Evolutionary conservation across 1,139 yeast genomes (phyloP).

Genomic region (Spencermartinsiella ligniputridi): DNA sequence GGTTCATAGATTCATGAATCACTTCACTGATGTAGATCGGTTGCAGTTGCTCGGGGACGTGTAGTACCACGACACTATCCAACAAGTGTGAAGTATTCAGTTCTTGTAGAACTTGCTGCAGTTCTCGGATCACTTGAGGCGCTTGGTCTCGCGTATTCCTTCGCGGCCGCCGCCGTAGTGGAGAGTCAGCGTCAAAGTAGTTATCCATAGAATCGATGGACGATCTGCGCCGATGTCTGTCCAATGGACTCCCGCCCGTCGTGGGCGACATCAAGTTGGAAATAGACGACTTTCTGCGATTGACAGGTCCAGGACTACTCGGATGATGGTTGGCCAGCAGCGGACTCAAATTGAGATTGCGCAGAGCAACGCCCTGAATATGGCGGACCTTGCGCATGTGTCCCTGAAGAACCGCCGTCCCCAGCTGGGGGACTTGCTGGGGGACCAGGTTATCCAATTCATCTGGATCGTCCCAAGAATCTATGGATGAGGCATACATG

Average conservation of each 20-base stretch:
- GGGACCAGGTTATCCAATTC: slow-evolving; percentile 12
- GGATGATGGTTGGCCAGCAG: neutral
- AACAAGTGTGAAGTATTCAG: slow-evolving; percentile 21
- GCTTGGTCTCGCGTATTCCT: slow-evolving; percentile 4
- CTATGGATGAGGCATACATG: slow-evolving; percentile 17
- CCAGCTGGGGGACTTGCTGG: slow-evolving; percentile 11
- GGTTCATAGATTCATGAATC: slow-evolving; percentile 32
- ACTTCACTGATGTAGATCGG: slow-evolving; percentile 43
- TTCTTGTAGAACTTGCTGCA: slow-evolving; percentile 26
- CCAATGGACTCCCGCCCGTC: neutral
- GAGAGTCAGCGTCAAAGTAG: neutral
- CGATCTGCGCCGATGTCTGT: neutral
- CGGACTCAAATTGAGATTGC: slow-evolving; percentile 12
- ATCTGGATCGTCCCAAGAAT: slow-evolving; percentile 14
- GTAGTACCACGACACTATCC: slow-evolving; percentile 30
- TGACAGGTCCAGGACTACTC: neutral
- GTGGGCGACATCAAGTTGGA: slow-evolving; percentile 1
- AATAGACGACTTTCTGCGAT: neutral
- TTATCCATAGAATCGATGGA: slow-evolving; percentile 2
- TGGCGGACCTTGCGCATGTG: slow-evolving; percentile 23
- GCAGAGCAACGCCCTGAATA: slow-evolving; percentile 20
- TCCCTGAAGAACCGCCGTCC: slow-evolving; percentile 20
- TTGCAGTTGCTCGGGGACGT: slow-evolving; percentile 28
- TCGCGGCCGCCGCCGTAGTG: slow-evolving; percentile 6
- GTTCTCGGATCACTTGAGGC: slow-evolving; percentile 5